These are phyloP conservation scores for Hyaloperonospora brassicae DNA, from an alignment of 352 stramenopile genomes.

Conservation along the genomic window DNA sequence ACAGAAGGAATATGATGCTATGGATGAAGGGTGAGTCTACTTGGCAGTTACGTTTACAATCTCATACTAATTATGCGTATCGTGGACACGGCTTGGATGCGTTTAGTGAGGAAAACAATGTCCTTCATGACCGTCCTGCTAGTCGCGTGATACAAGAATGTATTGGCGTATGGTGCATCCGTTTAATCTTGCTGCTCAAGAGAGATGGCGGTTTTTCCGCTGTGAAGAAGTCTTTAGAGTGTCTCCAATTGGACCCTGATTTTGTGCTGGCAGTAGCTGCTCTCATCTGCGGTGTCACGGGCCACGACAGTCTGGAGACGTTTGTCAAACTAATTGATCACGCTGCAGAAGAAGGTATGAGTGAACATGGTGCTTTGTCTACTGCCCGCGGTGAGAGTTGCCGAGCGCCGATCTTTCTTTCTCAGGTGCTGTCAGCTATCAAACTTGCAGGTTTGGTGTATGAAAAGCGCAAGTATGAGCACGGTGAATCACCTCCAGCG, in stretches of 20 bases:
- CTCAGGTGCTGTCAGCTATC: constrained; percentile 42
- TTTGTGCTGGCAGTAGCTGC: constrained; percentile 54
- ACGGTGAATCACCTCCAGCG: constrained; percentile 45
- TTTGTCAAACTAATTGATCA: constrained; percentile 48
- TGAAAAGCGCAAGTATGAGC: constrained; percentile 43
- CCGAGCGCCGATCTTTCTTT: constrained; percentile 38
- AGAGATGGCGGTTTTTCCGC: constrained; percentile 61
- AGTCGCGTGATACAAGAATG: constrained; percentile 27
- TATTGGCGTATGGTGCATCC: constrained; percentile 63
- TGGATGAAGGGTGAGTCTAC: constrained; percentile 35
- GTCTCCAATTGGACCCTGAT: constrained; percentile 53
- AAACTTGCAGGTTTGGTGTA: constrained; percentile 40
- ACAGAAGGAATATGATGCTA: constrained; percentile 26
- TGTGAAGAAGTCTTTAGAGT: constrained; percentile 35
- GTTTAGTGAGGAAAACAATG: constrained; percentile 22
- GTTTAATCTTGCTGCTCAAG: constrained; percentile 66
- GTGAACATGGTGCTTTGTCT: constrained; percentile 15
- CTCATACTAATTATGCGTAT: constrained; percentile 4
- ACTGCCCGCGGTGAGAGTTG: constrained; percentile 23
- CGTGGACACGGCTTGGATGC: background rate
- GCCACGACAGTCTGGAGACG: constrained; percentile 47
- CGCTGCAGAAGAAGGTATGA: constrained; percentile 36
- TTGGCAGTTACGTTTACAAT: background rate
- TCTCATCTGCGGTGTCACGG: constrained; percentile 50
- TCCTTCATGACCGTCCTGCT: constrained; percentile 20